A percentile compares a stretch with the other conserved stretches of the same genome.
These are phyloP conservation scores for Triticum aestivum DNA, from an alignment of 176 grass and related monocot genomes.

Conservation along the genomic window DNA sequence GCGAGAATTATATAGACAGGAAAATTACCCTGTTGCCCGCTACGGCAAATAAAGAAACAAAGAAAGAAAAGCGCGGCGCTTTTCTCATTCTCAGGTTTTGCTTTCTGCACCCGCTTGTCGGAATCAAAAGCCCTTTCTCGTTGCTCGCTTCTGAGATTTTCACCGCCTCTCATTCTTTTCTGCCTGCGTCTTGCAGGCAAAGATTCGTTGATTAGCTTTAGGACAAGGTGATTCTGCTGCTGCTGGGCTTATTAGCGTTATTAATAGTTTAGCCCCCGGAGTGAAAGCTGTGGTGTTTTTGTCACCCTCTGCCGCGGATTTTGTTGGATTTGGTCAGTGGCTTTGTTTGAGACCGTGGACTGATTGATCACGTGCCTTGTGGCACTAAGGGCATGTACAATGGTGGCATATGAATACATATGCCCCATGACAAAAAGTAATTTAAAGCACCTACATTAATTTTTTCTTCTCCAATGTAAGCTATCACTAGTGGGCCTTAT, in stretches of 20 bases:
- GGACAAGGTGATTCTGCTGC: not conserved
- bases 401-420: too few species aligned
- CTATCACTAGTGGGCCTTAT: too few species aligned
- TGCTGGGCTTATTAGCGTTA: not conserved
- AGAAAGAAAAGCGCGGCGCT: conserved; percentile 23
- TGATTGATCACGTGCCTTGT: not conserved
- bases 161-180: not conserved
- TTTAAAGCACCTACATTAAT: too few species aligned
- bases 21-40: not conserved
- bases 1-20: not conserved
- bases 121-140: conserved; percentile 20
- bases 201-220: not conserved
- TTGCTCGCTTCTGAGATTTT: not conserved
- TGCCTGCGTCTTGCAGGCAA: not conserved
- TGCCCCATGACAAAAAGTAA: too few species aligned
- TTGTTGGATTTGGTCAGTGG: not conserved
- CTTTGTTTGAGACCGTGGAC: not conserved
- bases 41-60: not conserved
- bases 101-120: conserved; percentile 44
- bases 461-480: too few species aligned
- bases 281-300: not conserved
- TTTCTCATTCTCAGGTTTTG: conserved; percentile 28
- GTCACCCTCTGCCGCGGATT: not conserved
- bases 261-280: not conserved
- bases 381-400: not conserved